Evolutionary conservation across 2,329 filamentous ascomycete species (phyloP).

Genomic region (Didymella keratinophila): DNA sequence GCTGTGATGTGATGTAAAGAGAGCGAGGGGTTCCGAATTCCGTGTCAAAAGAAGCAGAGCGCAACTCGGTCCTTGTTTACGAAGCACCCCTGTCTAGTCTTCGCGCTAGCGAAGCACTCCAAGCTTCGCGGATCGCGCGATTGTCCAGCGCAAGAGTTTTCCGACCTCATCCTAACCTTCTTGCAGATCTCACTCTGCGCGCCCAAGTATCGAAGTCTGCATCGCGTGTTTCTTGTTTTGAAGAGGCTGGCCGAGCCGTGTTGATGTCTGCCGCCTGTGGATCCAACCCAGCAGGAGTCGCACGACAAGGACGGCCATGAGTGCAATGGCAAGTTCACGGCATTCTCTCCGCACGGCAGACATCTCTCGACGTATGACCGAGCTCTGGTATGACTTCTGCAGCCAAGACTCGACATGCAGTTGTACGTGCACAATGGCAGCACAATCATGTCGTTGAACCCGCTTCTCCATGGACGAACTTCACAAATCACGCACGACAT

Average conservation of each 20-base stretch:
- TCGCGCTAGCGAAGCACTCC: slow-evolving; percentile 10
- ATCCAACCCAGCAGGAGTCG: background rate
- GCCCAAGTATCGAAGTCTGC: background rate
- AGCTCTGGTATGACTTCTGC: slow-evolving; percentile 3
- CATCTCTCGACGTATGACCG: background rate
- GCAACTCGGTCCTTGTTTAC: background rate
- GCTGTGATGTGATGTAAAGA: background rate
- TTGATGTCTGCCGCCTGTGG: background rate
- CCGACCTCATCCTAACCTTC: slow-evolving; percentile 7
- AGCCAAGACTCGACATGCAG: slow-evolving; percentile 8
- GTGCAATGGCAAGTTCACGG: background rate
- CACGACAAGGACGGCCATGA: background rate
- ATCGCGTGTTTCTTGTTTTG: background rate
- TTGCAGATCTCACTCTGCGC: background rate
- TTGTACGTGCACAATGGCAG: slow-evolving; percentile 3
- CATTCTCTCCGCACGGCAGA: background rate
- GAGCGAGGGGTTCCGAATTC: background rate
- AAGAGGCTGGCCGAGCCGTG: background rate
- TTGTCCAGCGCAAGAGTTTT: background rate
- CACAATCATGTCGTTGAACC: slow-evolving; percentile 3
- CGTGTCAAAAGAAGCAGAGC: background rate
- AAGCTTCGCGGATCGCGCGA: slow-evolving; percentile 12
- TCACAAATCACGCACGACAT: slow-evolving; percentile 1
- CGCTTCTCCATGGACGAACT: slow-evolving; percentile 1
- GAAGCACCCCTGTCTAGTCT: background rate